Conservation (phyloP, 108 stramenopile species). For the Skeletonema tropicum region DNA sequence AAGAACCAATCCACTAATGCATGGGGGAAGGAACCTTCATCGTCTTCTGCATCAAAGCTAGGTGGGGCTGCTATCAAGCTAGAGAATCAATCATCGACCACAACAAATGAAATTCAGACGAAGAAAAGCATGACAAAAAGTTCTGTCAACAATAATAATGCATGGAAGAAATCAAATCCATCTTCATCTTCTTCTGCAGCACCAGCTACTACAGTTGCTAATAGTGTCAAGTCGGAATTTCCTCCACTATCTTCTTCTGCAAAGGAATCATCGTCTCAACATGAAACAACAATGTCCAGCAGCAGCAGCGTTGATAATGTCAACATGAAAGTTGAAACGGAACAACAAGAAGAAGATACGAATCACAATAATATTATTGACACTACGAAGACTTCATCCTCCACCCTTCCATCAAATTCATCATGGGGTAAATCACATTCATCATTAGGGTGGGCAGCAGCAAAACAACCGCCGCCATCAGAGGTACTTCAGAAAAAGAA, state of each 20-base stretch:
- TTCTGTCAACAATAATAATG: neutral
- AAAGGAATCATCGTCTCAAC: neutral
- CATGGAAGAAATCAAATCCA: neutral
- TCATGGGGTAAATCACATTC: neutral
- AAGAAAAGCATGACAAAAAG: neutral
- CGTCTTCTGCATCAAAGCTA: neutral
- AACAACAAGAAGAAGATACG: neutral
- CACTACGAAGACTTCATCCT: neutral
- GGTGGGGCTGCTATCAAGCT: neutral
- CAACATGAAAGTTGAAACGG: neutral
- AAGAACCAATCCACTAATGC: neutral
- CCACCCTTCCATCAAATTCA: neutral
- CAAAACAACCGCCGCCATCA: neutral
- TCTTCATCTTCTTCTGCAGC: neutral
- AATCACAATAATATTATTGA: too few relatives aligned
- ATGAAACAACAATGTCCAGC: neutral
- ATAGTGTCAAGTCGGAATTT: neutral
- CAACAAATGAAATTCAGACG: neutral
- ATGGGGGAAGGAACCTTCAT: slow-evolving; percentile 4
- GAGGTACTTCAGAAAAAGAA: neutral
- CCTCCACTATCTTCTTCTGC: neutral
- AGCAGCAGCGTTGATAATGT: neutral
- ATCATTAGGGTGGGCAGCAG: neutral
- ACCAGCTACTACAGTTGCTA: neutral
- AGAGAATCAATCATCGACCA: neutral